Percentiles rank a stretch among this genome's conserved stretches.
Conservation (phyloP, 192 early-diverging fungal species). For the Pilaira anomala region DNA sequence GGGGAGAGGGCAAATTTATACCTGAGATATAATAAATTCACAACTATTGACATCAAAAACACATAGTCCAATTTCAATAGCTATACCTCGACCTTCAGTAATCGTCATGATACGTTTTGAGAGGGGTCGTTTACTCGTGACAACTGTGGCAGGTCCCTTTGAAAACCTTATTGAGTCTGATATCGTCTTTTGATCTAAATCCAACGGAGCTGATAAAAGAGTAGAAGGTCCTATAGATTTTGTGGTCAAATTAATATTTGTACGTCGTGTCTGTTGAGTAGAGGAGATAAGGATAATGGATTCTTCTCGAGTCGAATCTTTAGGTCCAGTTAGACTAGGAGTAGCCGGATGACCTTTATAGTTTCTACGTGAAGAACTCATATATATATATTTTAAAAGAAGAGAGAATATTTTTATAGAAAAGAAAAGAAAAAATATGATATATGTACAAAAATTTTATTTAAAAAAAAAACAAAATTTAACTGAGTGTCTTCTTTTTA, state of each 20-base stretch:
- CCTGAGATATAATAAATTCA: constrained; percentile 60
- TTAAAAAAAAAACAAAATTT: constrained; percentile 5
- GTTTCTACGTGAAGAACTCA: not conserved
- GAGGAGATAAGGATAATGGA: too few relatives aligned
- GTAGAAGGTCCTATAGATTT: too few relatives aligned
- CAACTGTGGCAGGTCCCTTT: not conserved
- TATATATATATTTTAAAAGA: not conserved
- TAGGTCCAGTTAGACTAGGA: not conserved
- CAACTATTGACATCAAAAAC: constrained; percentile 51
- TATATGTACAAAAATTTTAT: not conserved
- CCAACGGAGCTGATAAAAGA: too few relatives aligned
- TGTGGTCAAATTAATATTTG: too few relatives aligned
- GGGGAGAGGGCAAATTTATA: too few relatives aligned
- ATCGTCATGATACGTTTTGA: constrained; percentile 39
- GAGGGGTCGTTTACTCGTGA: not conserved
- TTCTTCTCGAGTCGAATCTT: too few relatives aligned
- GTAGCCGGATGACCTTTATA: too few relatives aligned
- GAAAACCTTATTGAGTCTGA: not conserved
- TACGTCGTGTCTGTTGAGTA: too few relatives aligned
- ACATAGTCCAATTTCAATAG: constrained; percentile 46
- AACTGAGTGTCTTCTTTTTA: constrained; percentile 34
- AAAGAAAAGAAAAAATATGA: not conserved
- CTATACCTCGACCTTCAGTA: constrained; percentile 51
- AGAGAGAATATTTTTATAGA: not conserved
- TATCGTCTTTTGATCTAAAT: too few relatives aligned